Conservation (phyloP, 805 yeast species). For the Wickerhamomyces rabaulensis region DNA sequence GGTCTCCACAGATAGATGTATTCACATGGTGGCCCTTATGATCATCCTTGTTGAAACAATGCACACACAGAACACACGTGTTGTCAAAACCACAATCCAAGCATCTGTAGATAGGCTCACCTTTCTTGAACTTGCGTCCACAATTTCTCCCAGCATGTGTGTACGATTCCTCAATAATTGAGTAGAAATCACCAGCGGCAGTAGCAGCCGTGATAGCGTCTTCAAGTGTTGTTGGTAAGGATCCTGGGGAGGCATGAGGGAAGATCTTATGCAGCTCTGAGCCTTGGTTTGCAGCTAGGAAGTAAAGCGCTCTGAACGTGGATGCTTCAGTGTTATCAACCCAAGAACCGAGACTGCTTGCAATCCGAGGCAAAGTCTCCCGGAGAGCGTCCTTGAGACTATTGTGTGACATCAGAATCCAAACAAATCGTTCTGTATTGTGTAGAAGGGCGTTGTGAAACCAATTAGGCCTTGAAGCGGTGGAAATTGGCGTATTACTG, state of each 20-base stretch:
- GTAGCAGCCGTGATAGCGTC: background rate
- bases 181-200: background rate
- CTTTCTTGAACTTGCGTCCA: constrained; percentile 53
- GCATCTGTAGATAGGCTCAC: constrained; percentile 70
- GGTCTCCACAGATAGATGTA: constrained; percentile 28
- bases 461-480: background rate
- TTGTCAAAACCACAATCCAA: constrained; percentile 72
- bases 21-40: constrained; percentile 64
- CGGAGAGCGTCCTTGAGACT: background rate
- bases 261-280: background rate
- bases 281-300: background rate
- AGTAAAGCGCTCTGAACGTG: background rate
- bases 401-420: background rate
- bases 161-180: constrained; percentile 1
- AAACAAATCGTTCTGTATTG: background rate
- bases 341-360: background rate
- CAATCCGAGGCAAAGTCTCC: background rate
- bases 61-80: constrained; percentile 70
- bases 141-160: constrained; percentile 60
- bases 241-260: background rate
- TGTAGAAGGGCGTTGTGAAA: too few species aligned
- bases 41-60: constrained; percentile 67
- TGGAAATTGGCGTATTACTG: too few species aligned
- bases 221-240: background rate
- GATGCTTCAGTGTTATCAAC: background rate